phyloP scores from a whole-genome alignment of 2,329 filamentous ascomycete genomes.

The Sporothrix humicola region DNA sequence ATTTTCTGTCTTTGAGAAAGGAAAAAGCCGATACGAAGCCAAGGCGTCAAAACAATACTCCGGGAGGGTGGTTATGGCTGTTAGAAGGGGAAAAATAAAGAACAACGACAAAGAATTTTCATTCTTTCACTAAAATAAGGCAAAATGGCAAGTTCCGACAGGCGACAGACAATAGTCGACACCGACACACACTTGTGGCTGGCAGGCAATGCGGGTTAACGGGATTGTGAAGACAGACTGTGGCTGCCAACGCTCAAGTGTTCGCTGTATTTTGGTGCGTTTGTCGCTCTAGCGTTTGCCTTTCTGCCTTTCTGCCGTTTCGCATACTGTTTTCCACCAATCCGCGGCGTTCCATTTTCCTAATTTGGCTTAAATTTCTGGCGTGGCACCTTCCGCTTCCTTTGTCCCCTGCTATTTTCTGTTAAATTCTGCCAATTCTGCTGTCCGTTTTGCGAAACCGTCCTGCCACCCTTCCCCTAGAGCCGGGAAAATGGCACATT shows the following conservation, averaged over 20 bases:
- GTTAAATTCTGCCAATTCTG: background rate
- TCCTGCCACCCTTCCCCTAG: conserved; percentile 1
- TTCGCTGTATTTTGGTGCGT: background rate
- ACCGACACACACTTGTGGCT: background rate
- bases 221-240: background rate
- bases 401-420: too few species aligned
- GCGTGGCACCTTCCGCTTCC: conserved; percentile 10
- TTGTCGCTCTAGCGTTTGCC: background rate
- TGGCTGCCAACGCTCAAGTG: too few species aligned
- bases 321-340: background rate
- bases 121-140: background rate
- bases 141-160: conserved; percentile 1
- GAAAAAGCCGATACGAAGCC: background rate
- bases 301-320: conserved; percentile 19
- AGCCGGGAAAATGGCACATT: background rate
- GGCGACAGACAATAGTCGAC: background rate
- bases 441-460: conserved; percentile 13
- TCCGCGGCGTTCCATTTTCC: background rate
- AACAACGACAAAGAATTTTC: too few species aligned
- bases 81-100: background rate
- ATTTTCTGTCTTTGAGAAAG: too few species aligned
- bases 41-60: conserved; percentile 11
- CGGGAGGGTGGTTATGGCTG: background rate
- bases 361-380: background rate
- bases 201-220: background rate